A percentile compares a stretch with the other conserved stretches of the same genome.
These are phyloP conservation scores for Diaporthe sp. DNA, from an alignment of 2,329 filamentous ascomycete genomes.

Conservation along the genomic window DNA sequence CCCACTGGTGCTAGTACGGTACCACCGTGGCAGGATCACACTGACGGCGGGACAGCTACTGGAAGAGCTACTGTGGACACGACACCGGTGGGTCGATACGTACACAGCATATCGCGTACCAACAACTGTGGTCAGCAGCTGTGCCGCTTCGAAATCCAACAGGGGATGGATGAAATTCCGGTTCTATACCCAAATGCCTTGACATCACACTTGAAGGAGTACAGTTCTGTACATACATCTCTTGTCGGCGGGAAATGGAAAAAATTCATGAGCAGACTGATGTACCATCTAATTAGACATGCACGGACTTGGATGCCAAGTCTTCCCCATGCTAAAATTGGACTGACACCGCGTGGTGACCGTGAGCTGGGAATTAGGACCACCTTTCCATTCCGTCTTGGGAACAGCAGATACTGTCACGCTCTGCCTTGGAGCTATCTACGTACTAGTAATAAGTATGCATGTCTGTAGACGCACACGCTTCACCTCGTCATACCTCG, in stretches of 20 bases:
- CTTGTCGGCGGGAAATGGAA: neutral
- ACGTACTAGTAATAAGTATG: neutral
- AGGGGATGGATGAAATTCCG: neutral
- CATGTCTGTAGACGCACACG: neutral
- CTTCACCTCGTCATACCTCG: neutral
- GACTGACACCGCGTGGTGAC: neutral
- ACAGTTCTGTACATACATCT: neutral
- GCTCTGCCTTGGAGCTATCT: neutral
- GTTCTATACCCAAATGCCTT: neutral
- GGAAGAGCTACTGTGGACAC: conserved; percentile 12
- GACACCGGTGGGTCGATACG: neutral
- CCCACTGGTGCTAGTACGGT: neutral
- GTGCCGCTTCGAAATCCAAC: neutral
- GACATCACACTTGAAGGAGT: neutral
- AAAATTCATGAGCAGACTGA: neutral
- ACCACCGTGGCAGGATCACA: neutral
- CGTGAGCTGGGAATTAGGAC: conserved; percentile 7
- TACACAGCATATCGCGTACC: neutral
- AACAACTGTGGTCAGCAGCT: neutral
- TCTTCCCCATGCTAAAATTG: neutral
- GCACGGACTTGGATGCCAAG: conserved; percentile 14
- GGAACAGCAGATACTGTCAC: neutral
- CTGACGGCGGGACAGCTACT: neutral
- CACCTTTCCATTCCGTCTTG: neutral
- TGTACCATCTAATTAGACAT: conserved; percentile 20